Evolutionary conservation across 1,139 yeast species (phyloP).

Genomic region (Kazachstania sp.): DNA sequence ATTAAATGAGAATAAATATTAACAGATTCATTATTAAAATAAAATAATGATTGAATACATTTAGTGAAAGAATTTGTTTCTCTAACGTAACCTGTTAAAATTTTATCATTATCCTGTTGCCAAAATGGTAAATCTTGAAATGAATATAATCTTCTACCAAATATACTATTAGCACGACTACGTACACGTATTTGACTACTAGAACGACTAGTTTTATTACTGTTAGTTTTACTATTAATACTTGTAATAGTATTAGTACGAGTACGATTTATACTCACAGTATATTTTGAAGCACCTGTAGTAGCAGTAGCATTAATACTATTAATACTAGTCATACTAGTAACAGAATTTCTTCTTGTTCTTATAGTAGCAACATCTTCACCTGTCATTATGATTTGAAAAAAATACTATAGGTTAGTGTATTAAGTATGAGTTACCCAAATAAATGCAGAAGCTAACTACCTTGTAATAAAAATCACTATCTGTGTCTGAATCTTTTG

Average conservation of each 20-base stretch:
- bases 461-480: too few species aligned
- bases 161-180: slow-evolving; percentile 1
- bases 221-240: neutral
- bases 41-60: slow-evolving; percentile 52
- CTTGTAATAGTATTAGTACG: neutral
- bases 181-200: neutral
- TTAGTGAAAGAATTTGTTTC: slow-evolving; percentile 48
- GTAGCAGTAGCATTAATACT: neutral
- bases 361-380: neutral
- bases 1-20: slow-evolving; percentile 74
- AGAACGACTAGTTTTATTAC: neutral
- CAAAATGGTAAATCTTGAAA: slow-evolving; percentile 60
- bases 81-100: slow-evolving; percentile 62
- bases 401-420: too few species aligned
- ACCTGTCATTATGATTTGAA: too few species aligned
- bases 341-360: neutral
- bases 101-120: slow-evolving; percentile 81
- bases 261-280: neutral
- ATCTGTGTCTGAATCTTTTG: too few species aligned
- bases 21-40: slow-evolving; percentile 72
- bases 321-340: neutral
- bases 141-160: slow-evolving; percentile 13
- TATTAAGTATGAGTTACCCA: too few species aligned
- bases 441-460: too few species aligned
- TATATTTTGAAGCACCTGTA: neutral